Evolutionary conservation across 805 yeast genomes (phyloP).

Genomic region (Wickerhamiella allomyrinae): DNA sequence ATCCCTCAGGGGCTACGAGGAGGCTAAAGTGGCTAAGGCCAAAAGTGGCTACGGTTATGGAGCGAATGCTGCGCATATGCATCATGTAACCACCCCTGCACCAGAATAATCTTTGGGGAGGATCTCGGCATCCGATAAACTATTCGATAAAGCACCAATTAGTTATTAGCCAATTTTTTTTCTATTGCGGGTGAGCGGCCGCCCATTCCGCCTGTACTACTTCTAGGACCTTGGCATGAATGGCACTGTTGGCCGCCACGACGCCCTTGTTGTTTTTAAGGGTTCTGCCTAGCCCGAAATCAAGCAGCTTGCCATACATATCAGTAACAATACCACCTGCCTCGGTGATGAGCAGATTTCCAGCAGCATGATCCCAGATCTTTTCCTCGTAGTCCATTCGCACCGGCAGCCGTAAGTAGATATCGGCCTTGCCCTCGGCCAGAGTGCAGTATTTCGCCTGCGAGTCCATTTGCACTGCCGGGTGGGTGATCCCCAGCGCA

Average conservation of each 20-base stretch:
- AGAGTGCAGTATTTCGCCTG: slow-evolving; percentile 92
- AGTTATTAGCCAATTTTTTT: no score
- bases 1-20: no score
- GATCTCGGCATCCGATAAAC: no score
- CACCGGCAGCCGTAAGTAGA: slow-evolving; percentile 79
- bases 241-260: slow-evolving; percentile 54
- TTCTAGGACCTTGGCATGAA: slow-evolving; percentile 37
- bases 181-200: not conserved
- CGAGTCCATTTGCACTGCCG: slow-evolving; percentile 69
- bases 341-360: slow-evolving; percentile 71
- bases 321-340: slow-evolving; percentile 89
- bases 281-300: slow-evolving; percentile 77
- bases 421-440: slow-evolving; percentile 82
- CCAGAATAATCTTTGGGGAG: no score
- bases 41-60: no score
- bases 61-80: no score
- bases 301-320: slow-evolving; percentile 54
- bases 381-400: slow-evolving; percentile 69
- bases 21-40: no score
- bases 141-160: no score
- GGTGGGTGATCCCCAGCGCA: slow-evolving; percentile 41
- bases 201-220: slow-evolving; percentile 11
- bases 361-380: slow-evolving; percentile 99
- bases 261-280: slow-evolving; percentile 69
- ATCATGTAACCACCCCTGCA: no score